Base-by-base conservation (phyloP, 768 basidiomycete genomes). In the Rhodotorula graminis region DNA sequence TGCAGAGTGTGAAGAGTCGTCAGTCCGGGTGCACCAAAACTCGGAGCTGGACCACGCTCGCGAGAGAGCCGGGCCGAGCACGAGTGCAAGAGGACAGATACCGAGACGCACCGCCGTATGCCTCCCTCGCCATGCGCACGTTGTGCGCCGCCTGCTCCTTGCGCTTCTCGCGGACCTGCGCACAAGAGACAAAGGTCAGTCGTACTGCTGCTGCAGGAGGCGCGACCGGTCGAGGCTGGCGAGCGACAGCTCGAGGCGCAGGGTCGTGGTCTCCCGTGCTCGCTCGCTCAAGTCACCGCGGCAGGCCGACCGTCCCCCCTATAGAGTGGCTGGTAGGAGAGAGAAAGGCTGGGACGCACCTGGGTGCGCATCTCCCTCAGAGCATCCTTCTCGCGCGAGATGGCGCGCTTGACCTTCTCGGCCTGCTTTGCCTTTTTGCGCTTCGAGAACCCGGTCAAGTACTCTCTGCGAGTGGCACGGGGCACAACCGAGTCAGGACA, bases 351-450 rank as follows among this genome's bases (percentile, higher is more conserved):
- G 8, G 25, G 19, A 31, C 68, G 21, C 53, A 65, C 72, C 49
- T 60, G 64, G 16, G 8, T 15, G 23, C 74, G 31, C 61, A 62
- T 70, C 58, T 72, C 53, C 25, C 61, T 49, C 52, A 65, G 16
- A 40, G 72, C 74, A 23, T 72, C 67, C 61, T 59, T 69, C 46
- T 75, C 74, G 31, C 74, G 64, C 65, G 64, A 61, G 50, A 75
- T 71, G 4, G 74, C 74, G 52, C 65, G 55, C 37, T 71, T 72
- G 29, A 68, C 44, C 52, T 53, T 65, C 37, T 62, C 68, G 25
- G 64, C 53, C 67, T 75, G 67, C 44, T 71, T 65, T 16, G 70
- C 70, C 70, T 75, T 72, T 44, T 75, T 75, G 27, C 74, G 65
- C 62, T 75, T 75, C 50, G 53, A 59, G 61, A 75, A 75, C 1